phyloP scores from a whole-genome alignment of 2,329 filamentous ascomycete species.

The Chaetomiaceae sp. region DNA sequence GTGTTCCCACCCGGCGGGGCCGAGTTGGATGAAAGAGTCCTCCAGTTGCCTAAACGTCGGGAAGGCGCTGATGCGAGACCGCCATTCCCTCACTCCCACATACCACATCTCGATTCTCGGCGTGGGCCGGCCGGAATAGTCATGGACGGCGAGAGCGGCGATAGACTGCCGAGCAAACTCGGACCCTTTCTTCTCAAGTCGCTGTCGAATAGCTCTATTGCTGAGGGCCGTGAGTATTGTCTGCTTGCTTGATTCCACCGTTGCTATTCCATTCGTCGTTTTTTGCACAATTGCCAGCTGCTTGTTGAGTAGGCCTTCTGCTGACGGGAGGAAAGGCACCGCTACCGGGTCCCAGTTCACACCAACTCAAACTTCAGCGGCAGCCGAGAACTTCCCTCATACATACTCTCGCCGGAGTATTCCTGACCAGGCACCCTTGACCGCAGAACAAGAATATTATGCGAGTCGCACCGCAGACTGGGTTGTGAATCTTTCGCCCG shows the following conservation, averaged over 20 bases:
- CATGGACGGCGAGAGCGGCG: background rate
- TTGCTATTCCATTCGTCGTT: background rate
- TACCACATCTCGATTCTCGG: background rate
- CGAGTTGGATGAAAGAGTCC: background rate
- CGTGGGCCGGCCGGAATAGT: background rate
- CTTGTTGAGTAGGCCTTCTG: background rate
- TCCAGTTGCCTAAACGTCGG: background rate
- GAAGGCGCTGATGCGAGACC: background rate
- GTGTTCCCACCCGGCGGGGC: background rate
- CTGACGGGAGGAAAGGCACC: slow-evolving; percentile 3
- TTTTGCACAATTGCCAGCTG: background rate
- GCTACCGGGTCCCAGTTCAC: background rate
- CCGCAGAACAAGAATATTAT: background rate
- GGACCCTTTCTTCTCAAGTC: slow-evolving; percentile 10
- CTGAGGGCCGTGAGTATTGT: slow-evolving; percentile 2
- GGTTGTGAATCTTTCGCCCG: background rate
- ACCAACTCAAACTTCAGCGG: background rate
- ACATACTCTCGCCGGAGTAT: background rate
- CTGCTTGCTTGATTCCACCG: background rate
- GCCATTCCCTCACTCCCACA: background rate
- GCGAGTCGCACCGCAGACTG: slow-evolving; percentile 1
- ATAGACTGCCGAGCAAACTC: background rate
- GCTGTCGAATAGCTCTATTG: background rate
- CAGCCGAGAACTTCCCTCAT: background rate
- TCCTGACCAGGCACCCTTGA: background rate